Evolutionary conservation across 1,284 basidiomycete genomes (phyloP), one percentile per base, ranked within the genome.

Genomic region (Xanthoconium separans): DNA sequence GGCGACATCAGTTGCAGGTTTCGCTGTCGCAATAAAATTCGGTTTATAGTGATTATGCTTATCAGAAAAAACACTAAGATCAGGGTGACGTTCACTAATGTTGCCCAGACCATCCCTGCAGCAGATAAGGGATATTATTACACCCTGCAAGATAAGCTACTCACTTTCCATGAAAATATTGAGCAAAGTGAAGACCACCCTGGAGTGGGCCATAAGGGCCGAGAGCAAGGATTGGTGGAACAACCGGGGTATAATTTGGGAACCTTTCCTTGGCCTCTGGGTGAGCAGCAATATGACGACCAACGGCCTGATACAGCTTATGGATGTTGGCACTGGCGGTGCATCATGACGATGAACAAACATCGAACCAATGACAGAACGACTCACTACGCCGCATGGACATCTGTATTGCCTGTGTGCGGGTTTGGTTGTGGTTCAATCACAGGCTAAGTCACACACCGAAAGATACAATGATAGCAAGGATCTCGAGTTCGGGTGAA

Each of bases 141-240:
- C 41, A 33, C 16, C 16, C 72, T 70, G 56, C 15, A 15, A 18
- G 39, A 50, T n/a, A 45, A 31, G n/a, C 31, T 27, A 61, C 72
- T 53, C 55, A 82, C 87, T 78, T 82, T 62, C 89, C 88, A 62
- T 91, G 88, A 64, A 98, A 96, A 69, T 95, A 97, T 58, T 89
- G 82, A 12, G 96, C 95, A 51, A 83, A 87, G 61, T 92, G 87
- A 33, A 83, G 70, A 27, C 83, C 81, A 4, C 95, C 95, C 47
- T 84, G 79, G 3, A 97, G 75, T 5, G 96, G 96, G 0, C 77
- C 77, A n/a, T 75, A 72, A 41, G 84, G 79, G 5, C 93, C 94
- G 47, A 79, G 71, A 1, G 81, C 85, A 53, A 91, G 75, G 45
- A 90, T 78, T 0, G 87, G 85, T 62, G 79, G 87, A 29, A 64